A percentile compares a stretch with the other conserved stretches of the same genome.
Conservation (phyloP, 2,329 filamentous ascomycete species). For the Pseudogymnoascus sp. region DNA sequence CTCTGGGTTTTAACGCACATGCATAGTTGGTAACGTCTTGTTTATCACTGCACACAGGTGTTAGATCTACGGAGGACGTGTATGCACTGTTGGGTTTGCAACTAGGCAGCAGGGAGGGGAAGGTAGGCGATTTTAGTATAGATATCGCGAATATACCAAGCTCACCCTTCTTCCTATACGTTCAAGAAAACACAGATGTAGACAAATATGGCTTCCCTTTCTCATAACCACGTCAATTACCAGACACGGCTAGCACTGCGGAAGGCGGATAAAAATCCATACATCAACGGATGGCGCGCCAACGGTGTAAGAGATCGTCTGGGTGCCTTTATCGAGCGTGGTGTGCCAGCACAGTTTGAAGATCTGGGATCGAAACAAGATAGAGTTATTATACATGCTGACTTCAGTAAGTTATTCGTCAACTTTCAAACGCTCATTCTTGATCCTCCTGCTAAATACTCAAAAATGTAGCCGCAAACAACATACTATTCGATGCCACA, state of each 20-base stretch:
- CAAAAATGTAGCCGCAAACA: constrained; percentile 19
- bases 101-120: background rate
- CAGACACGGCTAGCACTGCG: constrained; percentile 20
- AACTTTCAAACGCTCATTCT: background rate
- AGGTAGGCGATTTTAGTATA: background rate
- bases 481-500: constrained; percentile 25
- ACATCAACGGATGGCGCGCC: constrained; percentile 28
- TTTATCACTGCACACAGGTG: background rate
- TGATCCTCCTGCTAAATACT: background rate
- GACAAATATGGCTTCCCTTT: background rate
- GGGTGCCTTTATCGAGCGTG: constrained; percentile 23
- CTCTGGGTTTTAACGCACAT: background rate
- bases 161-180: background rate
- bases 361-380: constrained; percentile 16
- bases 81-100: background rate
- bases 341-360: constrained; percentile 23
- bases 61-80: background rate
- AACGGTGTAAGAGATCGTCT: constrained; percentile 27
- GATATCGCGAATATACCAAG: background rate
- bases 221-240: background rate
- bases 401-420: constrained; percentile 24
- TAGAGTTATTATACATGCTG: constrained; percentile 24
- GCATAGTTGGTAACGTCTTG: background rate
- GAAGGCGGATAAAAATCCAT: constrained; percentile 20
- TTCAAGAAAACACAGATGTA: background rate